These are phyloP conservation scores for Helicocarpus griseus DNA, from an alignment of 2,329 filamentous ascomycete genomes.

Conservation along the genomic window DNA sequence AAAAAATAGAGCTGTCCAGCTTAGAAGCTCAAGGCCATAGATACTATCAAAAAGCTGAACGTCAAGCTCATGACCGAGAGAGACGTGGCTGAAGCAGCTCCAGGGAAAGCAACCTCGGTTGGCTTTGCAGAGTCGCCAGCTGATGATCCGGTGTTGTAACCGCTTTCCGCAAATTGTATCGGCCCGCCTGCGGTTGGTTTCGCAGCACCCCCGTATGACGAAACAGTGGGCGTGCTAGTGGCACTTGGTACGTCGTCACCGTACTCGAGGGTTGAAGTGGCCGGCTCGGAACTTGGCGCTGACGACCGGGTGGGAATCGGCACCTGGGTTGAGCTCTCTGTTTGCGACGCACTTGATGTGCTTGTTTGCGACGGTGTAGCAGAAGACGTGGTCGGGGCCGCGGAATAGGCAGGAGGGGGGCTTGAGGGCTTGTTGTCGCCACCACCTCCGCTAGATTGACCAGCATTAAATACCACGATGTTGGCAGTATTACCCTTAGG, in stretches of 20 bases:
- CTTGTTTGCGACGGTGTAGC: neutral
- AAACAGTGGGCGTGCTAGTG: too few species aligned
- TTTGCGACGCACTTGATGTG: too few species aligned
- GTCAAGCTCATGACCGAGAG: slow-evolving; percentile 14
- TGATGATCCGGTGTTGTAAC: too few species aligned
- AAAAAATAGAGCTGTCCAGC: neutral
- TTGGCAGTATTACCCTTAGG: slow-evolving; percentile 55
- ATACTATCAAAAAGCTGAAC: slow-evolving; percentile 14
- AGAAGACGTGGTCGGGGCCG: neutral
- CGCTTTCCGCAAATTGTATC: too few species aligned
- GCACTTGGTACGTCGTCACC: too few species aligned
- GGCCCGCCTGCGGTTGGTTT: too few species aligned
- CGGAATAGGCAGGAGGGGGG: neutral
- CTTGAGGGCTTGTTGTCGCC: slow-evolving; percentile 12
- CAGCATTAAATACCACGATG: slow-evolving; percentile 52
- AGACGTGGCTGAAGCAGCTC: slow-evolving; percentile 9
- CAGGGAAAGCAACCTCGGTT: slow-evolving; percentile 3
- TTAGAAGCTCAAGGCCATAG: slow-evolving; percentile 10
- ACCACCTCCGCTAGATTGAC: slow-evolving; percentile 31
- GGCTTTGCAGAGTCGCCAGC: slow-evolving; percentile 8
- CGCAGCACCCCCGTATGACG: too few species aligned
- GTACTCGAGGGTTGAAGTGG: too few species aligned
- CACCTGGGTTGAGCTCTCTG: too few species aligned
- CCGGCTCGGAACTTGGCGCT: too few species aligned
- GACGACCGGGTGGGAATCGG: too few species aligned